Base-by-base conservation (phyloP, 352 stramenopile genomes). In the Pythium grandisporangium region DNA sequence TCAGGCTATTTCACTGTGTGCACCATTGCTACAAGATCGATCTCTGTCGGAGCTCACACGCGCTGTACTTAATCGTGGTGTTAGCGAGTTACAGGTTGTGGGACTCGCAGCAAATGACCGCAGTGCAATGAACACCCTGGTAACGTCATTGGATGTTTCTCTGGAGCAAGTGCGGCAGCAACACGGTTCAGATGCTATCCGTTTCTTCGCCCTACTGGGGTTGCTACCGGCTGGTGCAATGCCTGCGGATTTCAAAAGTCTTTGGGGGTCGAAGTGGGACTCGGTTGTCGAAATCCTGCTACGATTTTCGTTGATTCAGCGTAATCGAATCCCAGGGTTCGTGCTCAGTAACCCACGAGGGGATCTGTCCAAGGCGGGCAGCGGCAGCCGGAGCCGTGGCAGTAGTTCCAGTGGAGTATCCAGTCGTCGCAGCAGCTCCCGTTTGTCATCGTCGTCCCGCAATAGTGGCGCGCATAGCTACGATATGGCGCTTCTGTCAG, bases 1-100 rank as follows among this genome's bases (percentile, higher is more conserved):
- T 11, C 77, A 90, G 51, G 77, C 77, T 12, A 90, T 90, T 40
- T 85, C 77, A 16, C 47, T 90, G 10, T 90, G 77, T 37, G 73
- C 77, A 2, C 69, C 77, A 2, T 52, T 90, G 23, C 59, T 90
- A 16, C 71, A 85, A 34, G 77, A 90, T 37, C 66, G 76, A 11
- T 87, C 77, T 13, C 46, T 90, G 10, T 68, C 71, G 1, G 77
- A 90, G 43, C 48, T 90, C 22, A 90, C 77, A n/a, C 63, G 76
- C 2, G 65, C 65, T 13, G 73, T 90, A 17, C 58, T 86, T 3
- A 80, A 61, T 56, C 68, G 73, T 20, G 73, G 73, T 19, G 73
- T 86, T 4, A 84, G 61, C 24, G 73, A 86, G 26, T 42, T 86
- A 7, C 73, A 85, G 45, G 66, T 85, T 21, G 66, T 84, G 5